Base-by-base conservation (phyloP, 2,329 filamentous ascomycete genomes). In the Aspergillus eucalypticola region DNA sequence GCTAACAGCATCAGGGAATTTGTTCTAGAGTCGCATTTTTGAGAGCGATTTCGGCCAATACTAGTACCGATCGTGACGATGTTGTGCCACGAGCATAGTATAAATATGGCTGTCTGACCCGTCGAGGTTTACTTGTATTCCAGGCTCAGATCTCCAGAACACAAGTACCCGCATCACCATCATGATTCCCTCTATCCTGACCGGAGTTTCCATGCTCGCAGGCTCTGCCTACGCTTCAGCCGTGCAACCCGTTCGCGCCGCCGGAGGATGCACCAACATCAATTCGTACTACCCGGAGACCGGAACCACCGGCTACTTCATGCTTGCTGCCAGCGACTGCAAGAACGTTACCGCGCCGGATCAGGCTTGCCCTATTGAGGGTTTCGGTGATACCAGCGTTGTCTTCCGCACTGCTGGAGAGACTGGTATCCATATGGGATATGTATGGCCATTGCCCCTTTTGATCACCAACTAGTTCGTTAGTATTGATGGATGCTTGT, bases 191-290 rank as follows among this genome's bases (percentile, higher is more conserved):
- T n/a, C 54, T 8, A 38, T 56, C 8, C 17, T 56, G 17, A 56
- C 54, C 5, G 17, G 25, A 5, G 19, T 49, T 27, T 56, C 54
- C 17, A 21, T 56, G n/a, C 54, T 56, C 11, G 32, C 11, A 10
- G 54, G 54, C 27, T 23, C 54, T n/a, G 54, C 54, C 54, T 56
- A 48, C 17, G 54, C 54, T 46, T 27, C 54, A 5, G 32, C 54
- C 6, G 54, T 49, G 11, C 39, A 46, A 15, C 54, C 54, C n/a
- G 54, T 56, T 25, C 11, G 46, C 2, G 54, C 54, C 8, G 7
- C 8, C 6, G 54, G 54, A 5, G 54, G 54, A 48, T 56, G 54
- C 42, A 3, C 8, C 41, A 56, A 48, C 27, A 56, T 56, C 39
- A 15, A 49, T 11, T 56, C 54, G 41, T 56, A 56, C 41, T 39